Conservation (phyloP, 2,329 filamentous ascomycete genomes). For the Sphaerostilbella broomeana region DNA sequence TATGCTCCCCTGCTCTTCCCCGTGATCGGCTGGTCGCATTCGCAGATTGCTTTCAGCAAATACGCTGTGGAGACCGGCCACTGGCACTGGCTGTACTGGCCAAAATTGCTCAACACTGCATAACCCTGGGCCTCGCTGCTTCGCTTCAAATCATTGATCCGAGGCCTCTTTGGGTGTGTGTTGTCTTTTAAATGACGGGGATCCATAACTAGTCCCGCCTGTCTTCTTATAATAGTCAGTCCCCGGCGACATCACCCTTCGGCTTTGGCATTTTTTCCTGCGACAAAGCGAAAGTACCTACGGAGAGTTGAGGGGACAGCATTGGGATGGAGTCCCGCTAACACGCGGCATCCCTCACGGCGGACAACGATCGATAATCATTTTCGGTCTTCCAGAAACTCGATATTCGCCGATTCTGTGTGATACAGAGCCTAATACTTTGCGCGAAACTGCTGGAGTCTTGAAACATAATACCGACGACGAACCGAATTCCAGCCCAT, state of each 20-base stretch:
- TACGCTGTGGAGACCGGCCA: constrained; percentile 16
- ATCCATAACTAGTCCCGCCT: constrained; percentile 7
- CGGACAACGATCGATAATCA: not conserved
- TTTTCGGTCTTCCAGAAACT: not conserved
- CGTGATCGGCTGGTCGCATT: constrained; percentile 20
- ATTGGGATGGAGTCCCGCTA: constrained; percentile 4
- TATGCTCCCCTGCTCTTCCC: constrained; percentile 14
- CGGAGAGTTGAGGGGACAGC: constrained; percentile 1
- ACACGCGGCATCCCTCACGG: constrained; percentile 6
- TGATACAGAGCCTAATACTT: not conserved
- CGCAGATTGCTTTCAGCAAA: constrained; percentile 18
- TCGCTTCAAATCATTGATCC: constrained; percentile 10
- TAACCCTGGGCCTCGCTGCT: constrained; percentile 10
- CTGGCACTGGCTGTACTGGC: constrained; percentile 8
- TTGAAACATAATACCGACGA: no score
- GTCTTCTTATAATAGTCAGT: constrained; percentile 9
- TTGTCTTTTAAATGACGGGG: constrained; percentile 10
- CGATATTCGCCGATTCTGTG: not conserved
- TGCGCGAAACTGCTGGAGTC: no score
- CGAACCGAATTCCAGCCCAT: no score
- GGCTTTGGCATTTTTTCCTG: not conserved
- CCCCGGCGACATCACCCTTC: constrained; percentile 5
- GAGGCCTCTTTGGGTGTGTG: constrained; percentile 5
- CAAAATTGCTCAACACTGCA: constrained; percentile 1
- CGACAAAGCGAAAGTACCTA: not conserved